Base-by-base conservation (phyloP, 139 green algal genomes). In the Desmodesmus armatus region DNA sequence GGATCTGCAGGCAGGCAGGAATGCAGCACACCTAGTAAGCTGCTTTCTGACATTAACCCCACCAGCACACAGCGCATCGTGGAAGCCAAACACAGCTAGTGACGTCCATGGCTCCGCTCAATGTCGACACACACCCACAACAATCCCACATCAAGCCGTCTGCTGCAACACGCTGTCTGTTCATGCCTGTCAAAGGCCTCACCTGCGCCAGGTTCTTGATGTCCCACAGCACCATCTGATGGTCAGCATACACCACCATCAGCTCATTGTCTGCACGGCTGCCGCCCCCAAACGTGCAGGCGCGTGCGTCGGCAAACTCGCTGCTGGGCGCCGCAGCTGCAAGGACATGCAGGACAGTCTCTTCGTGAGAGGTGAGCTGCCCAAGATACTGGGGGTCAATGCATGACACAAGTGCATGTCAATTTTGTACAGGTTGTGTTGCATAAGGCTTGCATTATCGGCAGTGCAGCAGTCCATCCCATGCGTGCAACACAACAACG, bases 171-270 rank as follows among this genome's bases (percentile, higher is more conserved):
- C 37, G 6, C 49, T 77, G 44, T 33, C 21, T n/a, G n/a, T n/a
- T n/a, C n/a, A n/a, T n/a, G n/a, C n/a, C n/a, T n/a, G 63, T 27
- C 17, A 33, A 2, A 69, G 13, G 19, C 11, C 62, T 33, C 40
- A 87, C 85, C 80, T 87, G 65, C 33, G 49, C 35, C 27, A 69
- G 33, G 63, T 87, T n/a, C 31, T 77, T 31, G 33, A 93, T 71
- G 66, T 91, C 87, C 90, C 90, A 93, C 5, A 93, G 39, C 27
- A 91, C 41, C 21, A 92, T 43, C 41, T 35, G 80, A 9, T 79
- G 62, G 81, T 94, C 91, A 1, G 79, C 73, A 84, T 94, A 94
- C 33, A 69, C 78, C 55, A 93, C 91, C 35, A 87, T 63, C 63
- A 94, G 85, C 37, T 85, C 77, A n/a, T 83, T 55, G 37, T 85